Evolutionary conservation across 148 eudicot genomes (phyloP), one percentile per base, ranked within the genome.

Genomic region (Fagopyrum tataricum): DNA sequence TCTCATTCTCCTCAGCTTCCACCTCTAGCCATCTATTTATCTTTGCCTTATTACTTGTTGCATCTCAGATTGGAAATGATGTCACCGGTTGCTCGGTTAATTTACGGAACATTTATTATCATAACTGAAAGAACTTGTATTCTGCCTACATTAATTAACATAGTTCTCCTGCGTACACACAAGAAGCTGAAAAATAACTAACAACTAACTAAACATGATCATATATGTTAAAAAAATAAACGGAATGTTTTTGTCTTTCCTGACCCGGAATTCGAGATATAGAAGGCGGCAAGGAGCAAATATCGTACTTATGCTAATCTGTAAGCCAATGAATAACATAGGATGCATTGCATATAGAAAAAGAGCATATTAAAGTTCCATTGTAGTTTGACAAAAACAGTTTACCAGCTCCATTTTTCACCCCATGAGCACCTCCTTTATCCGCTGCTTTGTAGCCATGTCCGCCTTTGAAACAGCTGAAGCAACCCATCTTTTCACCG

Each of bases 401-500:
- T n/a, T 46, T 43, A 70, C 72, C 72, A 24, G 26, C 72, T 42
- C 52, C 52, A 46, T 13, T 43, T 70, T 44, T 70, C 72, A 70
- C 9, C 72, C 23, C n/a, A 46, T 18, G 41, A 46, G 26, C 52
- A 70, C 52, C 72, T 42, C 72, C 51, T n/a, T 70, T 70, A 18
- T 70, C 72, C 1, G 52, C 31, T n/a, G 72, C 52, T 42, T 70
- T 70, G 72, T 42, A 44, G 18, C 52, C 21, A 70, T 70, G 26
- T 37, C 49, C 26, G 10, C 72, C 72, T 70, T 31, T 46, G 26
- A 70, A 70, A 70, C 72, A 70, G 39, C 72, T 37, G 18, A 70
- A 70, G 72, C 72, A 70, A 5, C 72, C 72, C 72, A 70, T 70
- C 48, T 43, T 67, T 31, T 9, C 0, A 41, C 71, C 26, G 6